Percentiles rank a stretch among this genome's conserved stretches.
Conservation (phyloP, 2,329 filamentous ascomycete species). For the Cladosporium sp. region DNA sequence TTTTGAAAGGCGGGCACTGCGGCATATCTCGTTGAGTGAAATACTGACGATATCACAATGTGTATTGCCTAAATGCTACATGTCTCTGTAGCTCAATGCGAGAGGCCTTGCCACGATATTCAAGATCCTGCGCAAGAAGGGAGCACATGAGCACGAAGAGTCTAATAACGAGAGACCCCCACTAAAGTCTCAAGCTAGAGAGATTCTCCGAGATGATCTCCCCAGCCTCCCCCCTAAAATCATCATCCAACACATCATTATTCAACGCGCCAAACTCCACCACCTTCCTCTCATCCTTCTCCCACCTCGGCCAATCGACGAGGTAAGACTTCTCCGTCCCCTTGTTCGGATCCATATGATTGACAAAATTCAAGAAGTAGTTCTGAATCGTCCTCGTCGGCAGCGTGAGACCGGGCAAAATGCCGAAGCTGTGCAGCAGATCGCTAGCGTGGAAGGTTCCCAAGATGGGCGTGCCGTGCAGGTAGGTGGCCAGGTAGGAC, state of each 20-base stretch:
- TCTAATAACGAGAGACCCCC: no score
- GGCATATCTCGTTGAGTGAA: no score
- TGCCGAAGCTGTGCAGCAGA: constrained; percentile 59
- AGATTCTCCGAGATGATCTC: background rate
- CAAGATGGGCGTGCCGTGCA: constrained; percentile 65
- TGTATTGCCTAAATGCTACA: no score
- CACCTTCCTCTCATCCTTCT: background rate
- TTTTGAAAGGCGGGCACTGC: no score
- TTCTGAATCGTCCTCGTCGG: constrained; percentile 6
- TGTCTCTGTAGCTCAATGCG: no score
- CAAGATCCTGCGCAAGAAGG: no score
- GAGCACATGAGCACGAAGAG: no score
- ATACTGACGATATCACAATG: no score
- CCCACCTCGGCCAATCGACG: constrained; percentile 1
- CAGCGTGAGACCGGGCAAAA: background rate
- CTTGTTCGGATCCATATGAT: constrained; percentile 2
- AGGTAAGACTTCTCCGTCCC: background rate
- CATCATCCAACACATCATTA: background rate
- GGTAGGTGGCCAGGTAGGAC: constrained; percentile 72
- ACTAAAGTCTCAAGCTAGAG: background rate
- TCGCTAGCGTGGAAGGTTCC: constrained; percentile 75
- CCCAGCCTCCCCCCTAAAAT: background rate
- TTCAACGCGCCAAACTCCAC: background rate
- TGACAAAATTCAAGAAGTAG: constrained; percentile 4
- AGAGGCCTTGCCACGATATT: no score